phyloP scores from a whole-genome alignment of 2,329 filamentous ascomycete species.

The Xylariaceae sp. region DNA sequence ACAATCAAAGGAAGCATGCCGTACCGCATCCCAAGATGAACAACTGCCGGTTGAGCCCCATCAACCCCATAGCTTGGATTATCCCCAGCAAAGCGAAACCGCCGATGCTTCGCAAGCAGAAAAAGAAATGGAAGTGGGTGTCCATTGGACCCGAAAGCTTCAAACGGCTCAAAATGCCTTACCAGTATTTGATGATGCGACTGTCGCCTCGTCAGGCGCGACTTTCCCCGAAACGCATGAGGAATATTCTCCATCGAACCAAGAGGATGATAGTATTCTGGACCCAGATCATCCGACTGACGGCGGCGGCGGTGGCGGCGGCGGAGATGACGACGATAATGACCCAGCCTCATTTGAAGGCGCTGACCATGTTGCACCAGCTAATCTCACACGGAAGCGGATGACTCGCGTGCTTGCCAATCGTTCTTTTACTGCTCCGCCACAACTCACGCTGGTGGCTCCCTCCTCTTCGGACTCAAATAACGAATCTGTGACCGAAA shows the following conservation, averaged over 20 bases:
- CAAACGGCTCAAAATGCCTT: not conserved
- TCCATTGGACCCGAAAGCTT: not conserved
- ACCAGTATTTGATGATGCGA: not conserved
- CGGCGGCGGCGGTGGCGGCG: too few species aligned
- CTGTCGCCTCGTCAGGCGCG: not conserved
- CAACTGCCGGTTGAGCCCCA: not conserved
- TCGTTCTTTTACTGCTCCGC: slow-evolving; percentile 38
- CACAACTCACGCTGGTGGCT: slow-evolving; percentile 41
- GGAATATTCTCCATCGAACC: not conserved
- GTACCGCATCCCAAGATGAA: not conserved
- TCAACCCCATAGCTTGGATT: not conserved
- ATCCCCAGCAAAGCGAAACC: not conserved
- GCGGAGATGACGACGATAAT: too few species aligned
- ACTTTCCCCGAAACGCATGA: not conserved
- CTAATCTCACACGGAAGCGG: slow-evolving; percentile 30
- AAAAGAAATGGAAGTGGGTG: not conserved
- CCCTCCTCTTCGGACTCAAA: slow-evolving; percentile 38
- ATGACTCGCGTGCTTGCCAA: slow-evolving; percentile 32
- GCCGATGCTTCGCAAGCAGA: not conserved
- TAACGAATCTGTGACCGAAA: slow-evolving; percentile 16
- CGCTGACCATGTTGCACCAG: slow-evolving; percentile 27
- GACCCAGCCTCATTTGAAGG: slow-evolving; percentile 30
- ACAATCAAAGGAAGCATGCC: not conserved
- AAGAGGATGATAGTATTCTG: not conserved
- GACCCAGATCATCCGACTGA: slow-evolving; percentile 3